These are phyloP conservation scores for Sporothrix schenckii DNA, from an alignment of 2,329 filamentous ascomycete genomes.

Conservation along the genomic window DNA sequence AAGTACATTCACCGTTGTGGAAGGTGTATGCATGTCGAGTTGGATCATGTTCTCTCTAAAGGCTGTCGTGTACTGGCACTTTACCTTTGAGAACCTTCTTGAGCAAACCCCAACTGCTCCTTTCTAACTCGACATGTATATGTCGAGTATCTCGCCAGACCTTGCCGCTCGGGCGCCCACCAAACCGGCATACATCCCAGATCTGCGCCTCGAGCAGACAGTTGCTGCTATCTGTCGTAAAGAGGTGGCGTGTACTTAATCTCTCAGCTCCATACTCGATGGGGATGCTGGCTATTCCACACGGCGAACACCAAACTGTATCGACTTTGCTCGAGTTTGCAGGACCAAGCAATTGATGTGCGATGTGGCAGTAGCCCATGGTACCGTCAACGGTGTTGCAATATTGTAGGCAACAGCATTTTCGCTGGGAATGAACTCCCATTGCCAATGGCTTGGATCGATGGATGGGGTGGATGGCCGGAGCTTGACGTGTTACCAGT, in stretches of 20 bases:
- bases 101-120: too few relatives aligned
- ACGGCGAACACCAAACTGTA: background rate
- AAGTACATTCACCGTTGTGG: too few relatives aligned
- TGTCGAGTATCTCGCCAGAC: background rate
- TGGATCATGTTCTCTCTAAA: too few relatives aligned
- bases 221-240: background rate
- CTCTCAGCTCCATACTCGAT: background rate
- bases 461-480: too few relatives aligned
- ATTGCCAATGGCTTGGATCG: too few relatives aligned
- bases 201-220: background rate
- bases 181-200: background rate
- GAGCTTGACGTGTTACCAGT: too few relatives aligned
- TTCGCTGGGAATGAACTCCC: background rate
- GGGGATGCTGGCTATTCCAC: background rate
- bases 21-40: too few relatives aligned
- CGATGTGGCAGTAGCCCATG: background rate
- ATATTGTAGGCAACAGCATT: background rate
- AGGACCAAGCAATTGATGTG: background rate
- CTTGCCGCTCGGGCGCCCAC: background rate
- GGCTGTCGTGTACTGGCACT: too few relatives aligned
- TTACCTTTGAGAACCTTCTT: too few relatives aligned
- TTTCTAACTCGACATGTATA: background rate
- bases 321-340: background rate
- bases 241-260: background rate
- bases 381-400: background rate